phyloP scores from a whole-genome alignment of 2,329 filamentous ascomycete species.

The Dactylonectria macrodidyma region DNA sequence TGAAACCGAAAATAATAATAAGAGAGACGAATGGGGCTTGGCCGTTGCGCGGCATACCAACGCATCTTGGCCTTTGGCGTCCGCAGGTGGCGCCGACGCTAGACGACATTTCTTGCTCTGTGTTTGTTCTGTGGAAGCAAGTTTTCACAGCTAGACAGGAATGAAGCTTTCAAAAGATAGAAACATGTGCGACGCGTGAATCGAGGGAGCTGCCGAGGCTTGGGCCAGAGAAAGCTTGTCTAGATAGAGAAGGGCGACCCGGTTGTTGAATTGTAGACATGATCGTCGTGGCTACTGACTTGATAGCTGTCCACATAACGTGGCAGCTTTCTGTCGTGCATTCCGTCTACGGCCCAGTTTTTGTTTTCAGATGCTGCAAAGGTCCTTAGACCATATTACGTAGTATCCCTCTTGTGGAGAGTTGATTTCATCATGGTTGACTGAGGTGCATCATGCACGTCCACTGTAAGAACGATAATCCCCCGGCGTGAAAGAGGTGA shows the following conservation, averaged over 20 bases:
- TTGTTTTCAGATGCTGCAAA: no score
- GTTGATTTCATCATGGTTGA: no score
- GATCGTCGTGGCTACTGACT: no score
- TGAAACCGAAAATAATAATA: slow-evolving; percentile 19
- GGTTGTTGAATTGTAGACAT: slow-evolving; percentile 5
- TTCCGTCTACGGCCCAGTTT: no score
- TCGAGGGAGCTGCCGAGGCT: slow-evolving; percentile 17
- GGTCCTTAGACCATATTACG: background rate
- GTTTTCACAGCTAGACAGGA: slow-evolving; percentile 28
- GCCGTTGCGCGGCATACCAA: slow-evolving; percentile 19
- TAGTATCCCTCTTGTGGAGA: background rate
- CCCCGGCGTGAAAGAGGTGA: slow-evolving; percentile 7
- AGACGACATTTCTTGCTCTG: slow-evolving; percentile 20
- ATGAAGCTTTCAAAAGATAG: background rate
- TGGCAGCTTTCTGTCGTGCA: no score
- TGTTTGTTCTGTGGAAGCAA: slow-evolving; percentile 11
- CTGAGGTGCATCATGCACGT: no score
- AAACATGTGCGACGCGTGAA: slow-evolving; percentile 5
- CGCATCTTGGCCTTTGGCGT: slow-evolving; percentile 8
- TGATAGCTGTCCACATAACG: no score
- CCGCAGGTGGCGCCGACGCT: slow-evolving; percentile 40
- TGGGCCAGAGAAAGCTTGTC: background rate
- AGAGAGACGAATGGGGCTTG: slow-evolving; percentile 23
- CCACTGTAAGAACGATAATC: background rate
- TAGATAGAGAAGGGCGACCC: no score